Conservation (phyloP, 2,329 filamentous ascomycete species). For the Aureobasidium sp. region DNA sequence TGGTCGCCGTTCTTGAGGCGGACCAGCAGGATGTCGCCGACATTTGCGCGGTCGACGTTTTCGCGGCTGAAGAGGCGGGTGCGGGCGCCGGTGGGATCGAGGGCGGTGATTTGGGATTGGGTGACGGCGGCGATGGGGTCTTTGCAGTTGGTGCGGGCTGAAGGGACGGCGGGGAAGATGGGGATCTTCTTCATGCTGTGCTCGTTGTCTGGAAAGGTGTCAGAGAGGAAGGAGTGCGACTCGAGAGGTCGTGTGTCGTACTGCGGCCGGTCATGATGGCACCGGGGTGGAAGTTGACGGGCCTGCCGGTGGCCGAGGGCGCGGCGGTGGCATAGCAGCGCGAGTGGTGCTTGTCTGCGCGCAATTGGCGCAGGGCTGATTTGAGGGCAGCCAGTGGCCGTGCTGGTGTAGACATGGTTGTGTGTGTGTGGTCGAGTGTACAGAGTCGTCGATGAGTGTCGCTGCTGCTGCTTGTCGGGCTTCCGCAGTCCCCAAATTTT, state of each 20-base stretch:
- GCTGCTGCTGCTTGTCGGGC: constrained; percentile 11
- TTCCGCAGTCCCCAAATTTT: constrained; percentile 16
- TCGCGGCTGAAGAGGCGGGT: constrained; percentile 70
- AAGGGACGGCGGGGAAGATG: constrained; percentile 45
- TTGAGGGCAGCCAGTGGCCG: constrained; percentile 68
- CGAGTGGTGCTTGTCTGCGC: constrained; percentile 28
- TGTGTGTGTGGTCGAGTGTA: not conserved
- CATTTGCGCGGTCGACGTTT: constrained; percentile 71
- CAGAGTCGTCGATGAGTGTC: not conserved
- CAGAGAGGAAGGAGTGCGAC: not conserved
- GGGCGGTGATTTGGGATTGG: constrained; percentile 59
- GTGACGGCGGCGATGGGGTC: constrained; percentile 65
- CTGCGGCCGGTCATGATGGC: constrained; percentile 19
- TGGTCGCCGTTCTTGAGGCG: constrained; percentile 79
- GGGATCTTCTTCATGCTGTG: constrained; percentile 26
- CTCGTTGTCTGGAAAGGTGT: constrained; percentile 13
- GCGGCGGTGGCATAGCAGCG: constrained; percentile 31
- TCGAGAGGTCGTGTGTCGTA: not conserved
- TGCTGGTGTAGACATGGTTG: constrained; percentile 50
- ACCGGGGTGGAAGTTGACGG: constrained; percentile 19
- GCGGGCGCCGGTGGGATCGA: constrained; percentile 81
- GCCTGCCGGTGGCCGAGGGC: constrained; percentile 30
- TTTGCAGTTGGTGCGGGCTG: constrained; percentile 50
- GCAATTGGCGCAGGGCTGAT: constrained; percentile 52
- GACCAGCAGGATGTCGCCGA: constrained; percentile 87